Evolutionary conservation across 352 stramenopile genomes (phyloP).

Genomic region (Globisporangium okanoganense): DNA sequence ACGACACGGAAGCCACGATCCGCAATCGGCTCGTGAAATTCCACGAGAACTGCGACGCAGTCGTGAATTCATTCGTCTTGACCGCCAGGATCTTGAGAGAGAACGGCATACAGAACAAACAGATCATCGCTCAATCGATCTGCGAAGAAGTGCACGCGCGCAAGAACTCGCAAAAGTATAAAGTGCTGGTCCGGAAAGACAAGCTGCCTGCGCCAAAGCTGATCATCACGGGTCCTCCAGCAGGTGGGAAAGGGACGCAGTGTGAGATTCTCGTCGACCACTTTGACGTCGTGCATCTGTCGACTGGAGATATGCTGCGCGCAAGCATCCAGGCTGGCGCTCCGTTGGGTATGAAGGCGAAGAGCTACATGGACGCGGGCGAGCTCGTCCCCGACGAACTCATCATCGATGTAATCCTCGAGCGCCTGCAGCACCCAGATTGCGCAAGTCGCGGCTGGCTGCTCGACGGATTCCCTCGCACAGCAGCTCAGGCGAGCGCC

Average conservation of each 20-base stretch:
- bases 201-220: conserved; percentile 32
- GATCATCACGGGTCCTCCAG: conserved; percentile 90
- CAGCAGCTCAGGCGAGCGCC: conserved; percentile 76
- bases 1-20: conserved; percentile 92
- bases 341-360: conserved; percentile 67
- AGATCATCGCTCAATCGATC: conserved; percentile 31
- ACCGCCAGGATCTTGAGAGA: conserved; percentile 34
- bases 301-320: conserved; percentile 91
- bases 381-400: conserved; percentile 90
- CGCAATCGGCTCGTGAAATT: conserved; percentile 87
- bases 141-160: conserved; percentile 29
- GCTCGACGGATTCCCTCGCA: conserved; percentile 93
- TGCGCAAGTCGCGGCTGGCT: conserved; percentile 87
- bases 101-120: conserved; percentile 44
- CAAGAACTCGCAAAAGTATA: conserved; percentile 41
- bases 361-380: conserved; percentile 90
- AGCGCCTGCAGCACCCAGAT: conserved; percentile 79
- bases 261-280: conserved; percentile 88
- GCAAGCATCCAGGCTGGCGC: conserved; percentile 75
- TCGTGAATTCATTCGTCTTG: conserved; percentile 36
- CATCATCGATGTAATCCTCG: conserved; percentile 86
- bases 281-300: conserved; percentile 91
- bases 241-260: conserved; percentile 93
- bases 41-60: conserved; percentile 66
- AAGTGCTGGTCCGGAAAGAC: conserved; percentile 25